phyloP scores from a whole-genome alignment of 352 stramenopile genomes.

The Peronospora farinosa region DNA sequence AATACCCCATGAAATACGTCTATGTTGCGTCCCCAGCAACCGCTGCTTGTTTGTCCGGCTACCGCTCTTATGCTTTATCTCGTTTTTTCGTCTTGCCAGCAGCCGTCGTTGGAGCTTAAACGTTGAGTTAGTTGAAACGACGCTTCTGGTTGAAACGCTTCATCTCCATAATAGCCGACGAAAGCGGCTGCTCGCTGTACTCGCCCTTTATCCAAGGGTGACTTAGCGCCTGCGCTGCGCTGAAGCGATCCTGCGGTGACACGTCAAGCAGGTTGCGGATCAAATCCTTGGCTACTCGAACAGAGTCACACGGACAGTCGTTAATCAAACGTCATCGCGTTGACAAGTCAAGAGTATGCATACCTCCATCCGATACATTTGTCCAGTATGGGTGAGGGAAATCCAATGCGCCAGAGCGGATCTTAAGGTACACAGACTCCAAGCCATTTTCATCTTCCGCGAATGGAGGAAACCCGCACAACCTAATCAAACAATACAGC shows the following conservation, averaged over 20 bases:
- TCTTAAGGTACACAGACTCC: conserved; percentile 83
- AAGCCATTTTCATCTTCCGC: conserved; percentile 75
- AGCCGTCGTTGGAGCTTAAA: conserved; percentile 23
- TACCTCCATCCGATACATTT: conserved; percentile 77
- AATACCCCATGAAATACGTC: conserved; percentile 38
- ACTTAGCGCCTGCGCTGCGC: conserved; percentile 56
- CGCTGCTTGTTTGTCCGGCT: conserved; percentile 19
- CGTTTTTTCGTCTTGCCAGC: conserved; percentile 15
- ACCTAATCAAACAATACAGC: conserved; percentile 23
- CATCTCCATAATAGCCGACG: conserved; percentile 82
- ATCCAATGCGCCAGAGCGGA: conserved; percentile 67
- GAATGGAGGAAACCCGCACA: conserved; percentile 80
- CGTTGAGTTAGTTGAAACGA: conserved; percentile 61
- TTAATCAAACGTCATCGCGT: conserved; percentile 5
- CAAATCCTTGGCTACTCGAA: conserved; percentile 60
- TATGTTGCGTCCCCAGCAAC: conserved; percentile 35
- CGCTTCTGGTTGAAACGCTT: conserved; percentile 87
- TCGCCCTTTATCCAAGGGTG: conserved; percentile 85
- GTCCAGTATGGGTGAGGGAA: conserved; percentile 83
- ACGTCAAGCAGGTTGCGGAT: conserved; percentile 79
- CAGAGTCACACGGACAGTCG: not conserved
- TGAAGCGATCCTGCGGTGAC: conserved; percentile 61
- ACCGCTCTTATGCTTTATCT: conserved; percentile 17
- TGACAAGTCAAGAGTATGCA: conserved; percentile 2
- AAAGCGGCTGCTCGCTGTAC: conserved; percentile 73